Evolutionary conservation across 2,329 filamentous ascomycete genomes (phyloP).

Genomic region (Emmonsia crescens): DNA sequence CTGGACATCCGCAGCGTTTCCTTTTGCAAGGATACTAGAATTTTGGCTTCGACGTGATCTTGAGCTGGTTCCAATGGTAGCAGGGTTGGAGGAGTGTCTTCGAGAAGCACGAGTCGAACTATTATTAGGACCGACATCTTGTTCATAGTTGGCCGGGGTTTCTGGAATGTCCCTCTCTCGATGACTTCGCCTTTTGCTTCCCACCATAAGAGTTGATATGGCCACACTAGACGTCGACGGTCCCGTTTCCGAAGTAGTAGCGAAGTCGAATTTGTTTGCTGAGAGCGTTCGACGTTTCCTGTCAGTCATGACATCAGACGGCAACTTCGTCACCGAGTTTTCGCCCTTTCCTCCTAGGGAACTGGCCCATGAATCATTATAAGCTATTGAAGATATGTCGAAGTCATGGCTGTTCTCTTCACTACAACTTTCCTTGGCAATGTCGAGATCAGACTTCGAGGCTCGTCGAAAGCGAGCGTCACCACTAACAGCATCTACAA

Average conservation of each 20-base stretch:
- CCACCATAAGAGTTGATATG: constrained; percentile 13
- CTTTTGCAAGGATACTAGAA: neutral
- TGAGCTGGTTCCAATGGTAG: neutral
- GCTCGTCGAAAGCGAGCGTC: constrained; percentile 39
- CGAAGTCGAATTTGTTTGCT: constrained; percentile 12
- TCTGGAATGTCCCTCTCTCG: neutral
- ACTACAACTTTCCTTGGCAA: neutral
- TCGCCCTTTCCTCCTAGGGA: constrained; percentile 11
- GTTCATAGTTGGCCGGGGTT: neutral
- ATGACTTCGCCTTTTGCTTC: constrained; percentile 13
- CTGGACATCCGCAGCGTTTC: neutral
- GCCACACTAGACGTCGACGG: constrained; percentile 12
- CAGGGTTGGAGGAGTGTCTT: constrained; percentile 24
- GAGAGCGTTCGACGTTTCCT: constrained; percentile 23
- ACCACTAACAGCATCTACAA: constrained; percentile 63
- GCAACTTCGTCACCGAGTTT: constrained; percentile 11
- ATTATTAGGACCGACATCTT: neutral
- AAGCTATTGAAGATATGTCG: constrained; percentile 4
- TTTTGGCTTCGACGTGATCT: constrained; percentile 1
- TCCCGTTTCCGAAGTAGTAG: constrained; percentile 1
- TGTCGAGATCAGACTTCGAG: constrained; percentile 32
- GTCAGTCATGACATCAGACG: constrained; percentile 20
- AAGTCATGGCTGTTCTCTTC: constrained; percentile 1
- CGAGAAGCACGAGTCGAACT: constrained; percentile 17
- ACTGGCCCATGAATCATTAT: constrained; percentile 14